Conservation (phyloP, 2,329 filamentous ascomycete genomes). For the Claviceps paspali region DNA sequence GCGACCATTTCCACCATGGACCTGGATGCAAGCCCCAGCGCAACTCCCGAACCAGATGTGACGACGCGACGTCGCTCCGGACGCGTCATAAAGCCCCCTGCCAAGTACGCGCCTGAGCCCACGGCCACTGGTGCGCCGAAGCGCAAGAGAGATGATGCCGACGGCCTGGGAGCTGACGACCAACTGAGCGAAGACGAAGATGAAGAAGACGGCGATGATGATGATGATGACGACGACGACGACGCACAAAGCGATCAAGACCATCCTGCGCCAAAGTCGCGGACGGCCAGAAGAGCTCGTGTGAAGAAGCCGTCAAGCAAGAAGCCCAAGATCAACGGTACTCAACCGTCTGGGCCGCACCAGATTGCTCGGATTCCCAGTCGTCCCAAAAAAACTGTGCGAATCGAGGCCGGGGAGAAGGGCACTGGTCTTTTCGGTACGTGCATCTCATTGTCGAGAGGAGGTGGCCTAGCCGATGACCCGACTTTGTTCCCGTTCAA, state of each 20-base stretch:
- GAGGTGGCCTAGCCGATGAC: background rate
- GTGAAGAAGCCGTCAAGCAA: conserved; percentile 44
- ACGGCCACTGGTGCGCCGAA: conserved; percentile 29
- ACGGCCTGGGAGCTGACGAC: conserved; percentile 31
- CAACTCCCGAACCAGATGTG: conserved; percentile 29
- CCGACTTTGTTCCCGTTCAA: background rate
- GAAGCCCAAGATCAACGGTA: conserved; percentile 49
- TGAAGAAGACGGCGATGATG: background rate
- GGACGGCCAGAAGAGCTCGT: conserved; percentile 27
- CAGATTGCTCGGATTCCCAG: conserved; percentile 32
- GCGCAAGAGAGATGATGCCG: conserved; percentile 39
- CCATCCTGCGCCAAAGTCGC: conserved; percentile 21
- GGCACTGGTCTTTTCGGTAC: conserved; percentile 41
- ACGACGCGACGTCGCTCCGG: conserved; percentile 50
- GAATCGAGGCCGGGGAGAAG: conserved; percentile 34
- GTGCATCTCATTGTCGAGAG: conserved; percentile 7
- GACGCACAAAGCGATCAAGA: conserved; percentile 31
- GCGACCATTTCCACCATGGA: conserved; percentile 9
- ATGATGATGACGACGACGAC: conserved; percentile 18
- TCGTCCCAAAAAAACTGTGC: conserved; percentile 40
- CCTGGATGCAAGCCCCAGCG: conserved; percentile 6
- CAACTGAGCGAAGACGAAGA: conserved; percentile 23
- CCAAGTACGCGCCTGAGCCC: conserved; percentile 42
- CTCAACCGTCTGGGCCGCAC: conserved; percentile 20
- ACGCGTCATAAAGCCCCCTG: conserved; percentile 47